Base-by-base conservation (phyloP, 2,329 filamentous ascomycete species). In the Xylariaceae sp. region DNA sequence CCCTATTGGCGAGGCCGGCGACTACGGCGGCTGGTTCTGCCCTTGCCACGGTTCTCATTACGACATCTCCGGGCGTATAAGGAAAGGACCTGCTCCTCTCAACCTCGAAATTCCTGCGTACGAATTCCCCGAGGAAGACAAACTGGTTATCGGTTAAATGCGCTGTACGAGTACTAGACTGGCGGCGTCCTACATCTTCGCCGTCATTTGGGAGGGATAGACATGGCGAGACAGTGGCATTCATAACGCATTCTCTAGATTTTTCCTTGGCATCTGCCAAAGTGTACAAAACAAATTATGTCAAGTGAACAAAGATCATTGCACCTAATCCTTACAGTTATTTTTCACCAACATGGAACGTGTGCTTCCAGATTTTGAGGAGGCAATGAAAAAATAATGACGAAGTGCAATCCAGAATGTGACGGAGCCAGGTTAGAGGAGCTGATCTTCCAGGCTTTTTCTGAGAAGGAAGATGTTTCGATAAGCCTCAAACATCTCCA, bases 31-130 rank as follows among this genome's bases (percentile, higher is more conserved):
- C 75, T 99, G 95, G 95, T 99, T 99, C 90, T 99, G 95, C 85
- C 95, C 95, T 67, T 99, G 95, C 90, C 95, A 99, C 87, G 95
- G 95, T 79, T 97, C 93, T 69, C 95, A 99, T 85, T 99, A 99
- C 87, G 95, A 99, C 78, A 98, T 99, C 78, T 98, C 93, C 65
- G 95, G 95, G 77, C 92, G 95, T 80, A 91, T 96, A 86, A 89
- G 95, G 83, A 97, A 91, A 86, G 95, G 95, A 67, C 95, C 95
- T 64, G 95, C 95, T 62, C 95, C 95, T 67, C 87, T 99, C 73
- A 99, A 99, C 85, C 87, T 99, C 75, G 95, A 98, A 83, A 87
- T 98, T 68, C 95, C 94, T 67, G 76, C 79, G 72, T 96, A 97
- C 84, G 91, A 91, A 72, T 98, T 99, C 87, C 87, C 91, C 64